A percentile compares a stretch with the other conserved stretches of the same genome.
phyloP scores from a whole-genome alignment of 805 yeast genomes.

The Ogataea dorogensis region DNA sequence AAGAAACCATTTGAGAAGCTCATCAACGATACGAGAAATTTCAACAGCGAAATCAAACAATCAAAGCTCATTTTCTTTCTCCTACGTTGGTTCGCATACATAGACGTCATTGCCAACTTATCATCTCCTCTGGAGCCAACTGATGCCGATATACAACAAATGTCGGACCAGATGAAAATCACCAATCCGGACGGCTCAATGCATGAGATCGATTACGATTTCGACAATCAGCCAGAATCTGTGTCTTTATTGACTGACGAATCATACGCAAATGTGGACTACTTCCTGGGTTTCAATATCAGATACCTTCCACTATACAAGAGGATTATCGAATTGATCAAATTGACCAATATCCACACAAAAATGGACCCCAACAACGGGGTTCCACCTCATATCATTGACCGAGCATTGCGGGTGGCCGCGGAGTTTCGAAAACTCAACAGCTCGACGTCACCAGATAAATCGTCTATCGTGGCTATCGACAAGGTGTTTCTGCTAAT shows the following conservation, averaged over 20 bases:
- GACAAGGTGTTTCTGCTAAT: constrained; percentile 52
- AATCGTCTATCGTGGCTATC: constrained; percentile 38
- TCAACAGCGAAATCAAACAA: constrained; percentile 28
- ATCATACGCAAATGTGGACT: constrained; percentile 50
- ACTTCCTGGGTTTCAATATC: constrained; percentile 64
- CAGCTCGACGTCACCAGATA: constrained; percentile 13
- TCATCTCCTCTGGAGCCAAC: constrained; percentile 47
- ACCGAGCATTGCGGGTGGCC: constrained; percentile 43
- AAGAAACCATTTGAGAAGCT: constrained; percentile 34
- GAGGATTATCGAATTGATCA: constrained; percentile 43
- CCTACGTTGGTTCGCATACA: constrained; percentile 65
- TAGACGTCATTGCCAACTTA: constrained; percentile 62
- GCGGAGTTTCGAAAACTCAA: constrained; percentile 30
- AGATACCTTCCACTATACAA: constrained; percentile 57
- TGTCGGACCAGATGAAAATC: constrained; percentile 8
- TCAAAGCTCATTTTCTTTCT: constrained; percentile 52
- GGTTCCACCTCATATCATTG: constrained; percentile 23
- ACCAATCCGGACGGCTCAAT: not conserved
- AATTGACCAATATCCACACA: constrained; percentile 27
- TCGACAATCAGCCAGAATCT: constrained; percentile 16
- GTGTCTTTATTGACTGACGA: constrained; percentile 23
- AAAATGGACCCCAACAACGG: constrained; percentile 7
- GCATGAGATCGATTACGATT: constrained; percentile 30
- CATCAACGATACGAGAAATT: constrained; percentile 20
- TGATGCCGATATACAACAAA: constrained; percentile 21